These are phyloP conservation scores for Fomes fomentarius DNA, from an alignment of 1,284 basidiomycete species.

Conservation along the genomic window DNA sequence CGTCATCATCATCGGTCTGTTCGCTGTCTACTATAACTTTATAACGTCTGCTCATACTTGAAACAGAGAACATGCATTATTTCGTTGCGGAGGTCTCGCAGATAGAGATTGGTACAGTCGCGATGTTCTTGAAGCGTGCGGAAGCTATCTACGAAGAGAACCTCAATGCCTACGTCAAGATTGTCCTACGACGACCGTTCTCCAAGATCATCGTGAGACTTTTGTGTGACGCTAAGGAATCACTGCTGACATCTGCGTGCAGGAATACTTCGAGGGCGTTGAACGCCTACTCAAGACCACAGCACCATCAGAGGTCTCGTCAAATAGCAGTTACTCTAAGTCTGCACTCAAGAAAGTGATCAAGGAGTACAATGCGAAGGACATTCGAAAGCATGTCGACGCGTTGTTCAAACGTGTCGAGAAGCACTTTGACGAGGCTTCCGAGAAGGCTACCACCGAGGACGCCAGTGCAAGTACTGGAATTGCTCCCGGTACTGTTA, in stretches of 20 bases:
- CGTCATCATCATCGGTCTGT: conserved; percentile 90
- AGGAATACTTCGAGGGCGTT: conserved; percentile 96
- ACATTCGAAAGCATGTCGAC: conserved; percentile 87
- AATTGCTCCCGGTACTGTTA: conserved; percentile 66
- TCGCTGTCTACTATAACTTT: neutral
- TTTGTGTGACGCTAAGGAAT: neutral
- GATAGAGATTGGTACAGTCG: conserved; percentile 70
- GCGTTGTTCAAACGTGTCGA: conserved; percentile 89
- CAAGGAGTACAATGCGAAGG: conserved; percentile 87
- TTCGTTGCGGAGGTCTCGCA: conserved; percentile 83
- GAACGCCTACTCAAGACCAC: conserved; percentile 86
- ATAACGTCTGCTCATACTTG: neutral
- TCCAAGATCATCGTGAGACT: conserved; percentile 82
- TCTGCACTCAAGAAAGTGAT: conserved; percentile 82
- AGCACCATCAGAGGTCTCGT: conserved; percentile 78
- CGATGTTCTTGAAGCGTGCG: conserved; percentile 73
- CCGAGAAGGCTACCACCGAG: conserved; percentile 65
- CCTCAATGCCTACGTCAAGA: conserved; percentile 82
- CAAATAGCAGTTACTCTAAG: conserved; percentile 79
- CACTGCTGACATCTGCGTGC: neutral
- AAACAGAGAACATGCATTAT: conserved; percentile 92
- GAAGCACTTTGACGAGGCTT: conserved; percentile 90
- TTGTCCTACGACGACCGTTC: conserved; percentile 87
- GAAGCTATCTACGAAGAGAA: conserved; percentile 89
- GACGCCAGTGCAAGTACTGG: conserved; percentile 48